Evolutionary conservation across 164 flowering plant genomes (phyloP), one percentile per base, ranked within the genome.

Genomic region (Stephania cephalantha): DNA sequence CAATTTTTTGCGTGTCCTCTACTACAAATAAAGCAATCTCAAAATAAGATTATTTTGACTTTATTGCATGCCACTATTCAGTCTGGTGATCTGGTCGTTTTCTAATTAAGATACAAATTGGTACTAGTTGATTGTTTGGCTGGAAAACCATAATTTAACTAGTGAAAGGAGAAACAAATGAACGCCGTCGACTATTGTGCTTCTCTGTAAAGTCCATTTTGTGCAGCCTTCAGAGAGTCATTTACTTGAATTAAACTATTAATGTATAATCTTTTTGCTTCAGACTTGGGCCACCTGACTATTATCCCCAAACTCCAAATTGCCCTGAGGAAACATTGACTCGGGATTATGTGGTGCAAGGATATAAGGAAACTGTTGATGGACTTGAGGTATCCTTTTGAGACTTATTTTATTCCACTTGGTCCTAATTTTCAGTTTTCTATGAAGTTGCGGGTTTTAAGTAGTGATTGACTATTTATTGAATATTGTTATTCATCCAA

Each of bases 241-340:
- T 58, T 15, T 61, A 22, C 8, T 4, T 1, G 66, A 20, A 7
- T 1, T 1, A 18, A 61, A 61, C 66, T 61, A 6, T 61, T n/a
- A 61, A 61, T 61, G 66, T 5, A 61, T 61, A 18, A 18, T 68
- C 20, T 8, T 4, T 71, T 74, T 53, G 7, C 10, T 8, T 58
- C 79, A 96, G 99, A 69, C 93, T 96, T 81, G 97, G 97, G 64
- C 94, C 98, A 31, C 98, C 99, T 69, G 99, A 96, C 71, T 94
- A 86, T 76, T 87, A 91, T 74, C 98, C 97, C 7, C 99, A 84
- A 78, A 84, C 90, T 79, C 82, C 90, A 46, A 87, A 81, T 83
- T 96, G 98, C 74, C 96, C 93, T 0, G 98, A 96, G 85, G 99
- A 96, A 88, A 92, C 93, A 72, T 87, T 96, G 69, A 90, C 90